phyloP scores from a whole-genome alignment of 2,329 filamentous ascomycete species.

The Fusarium sp. region DNA sequence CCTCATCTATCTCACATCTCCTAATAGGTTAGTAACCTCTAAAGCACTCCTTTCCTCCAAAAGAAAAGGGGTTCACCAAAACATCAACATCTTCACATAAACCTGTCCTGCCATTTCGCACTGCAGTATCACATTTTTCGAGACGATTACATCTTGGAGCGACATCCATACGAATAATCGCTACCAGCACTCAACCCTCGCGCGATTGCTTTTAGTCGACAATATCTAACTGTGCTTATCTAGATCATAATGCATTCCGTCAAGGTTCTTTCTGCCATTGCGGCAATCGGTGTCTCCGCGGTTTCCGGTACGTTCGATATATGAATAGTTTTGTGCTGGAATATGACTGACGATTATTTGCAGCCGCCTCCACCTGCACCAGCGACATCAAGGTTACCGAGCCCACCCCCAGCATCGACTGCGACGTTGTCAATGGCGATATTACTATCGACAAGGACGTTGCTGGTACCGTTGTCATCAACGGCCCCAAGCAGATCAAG shows the following conservation, averaged over 20 bases:
- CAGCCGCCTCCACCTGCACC: constrained; percentile 53
- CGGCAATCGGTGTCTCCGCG: constrained; percentile 56
- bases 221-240: constrained; percentile 33
- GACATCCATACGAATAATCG: constrained; percentile 26
- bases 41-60: not conserved
- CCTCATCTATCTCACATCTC: constrained; percentile 6
- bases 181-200: not conserved
- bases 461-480: constrained; percentile 68
- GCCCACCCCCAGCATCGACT: constrained; percentile 71
- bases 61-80: not conserved
- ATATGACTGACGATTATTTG: constrained; percentile 3
- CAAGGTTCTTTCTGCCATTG: constrained; percentile 58
- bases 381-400: constrained; percentile 72
- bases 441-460: constrained; percentile 71
- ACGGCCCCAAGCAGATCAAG: constrained; percentile 67
- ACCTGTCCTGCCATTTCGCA: not conserved
- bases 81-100: constrained; percentile 2
- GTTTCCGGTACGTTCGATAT: constrained; percentile 55
- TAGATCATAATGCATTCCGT: constrained; percentile 60
- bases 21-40: constrained; percentile 40
- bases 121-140: constrained; percentile 13
- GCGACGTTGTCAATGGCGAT: constrained; percentile 75
- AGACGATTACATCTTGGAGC: constrained; percentile 18
- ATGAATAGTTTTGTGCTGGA: rapidly evolving
- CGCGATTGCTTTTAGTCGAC: not conserved